These are phyloP conservation scores for Penicillium sp. DNA, from an alignment of 2,329 filamentous ascomycete species.

Conservation along the genomic window DNA sequence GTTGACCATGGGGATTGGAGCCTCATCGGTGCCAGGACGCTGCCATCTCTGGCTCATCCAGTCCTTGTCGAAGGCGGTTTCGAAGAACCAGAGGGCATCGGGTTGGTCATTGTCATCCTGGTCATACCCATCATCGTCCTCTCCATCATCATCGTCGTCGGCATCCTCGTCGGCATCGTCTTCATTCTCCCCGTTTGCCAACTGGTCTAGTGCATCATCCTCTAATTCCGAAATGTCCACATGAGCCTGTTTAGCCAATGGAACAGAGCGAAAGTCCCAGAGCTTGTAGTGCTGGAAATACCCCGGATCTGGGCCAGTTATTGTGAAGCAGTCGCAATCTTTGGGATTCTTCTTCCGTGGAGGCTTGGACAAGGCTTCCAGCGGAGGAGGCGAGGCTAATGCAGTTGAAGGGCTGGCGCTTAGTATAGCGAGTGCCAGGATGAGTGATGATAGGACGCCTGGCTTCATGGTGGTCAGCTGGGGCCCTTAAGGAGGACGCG, in stretches of 20 bases:
- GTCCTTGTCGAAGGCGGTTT: slow-evolving; percentile 42
- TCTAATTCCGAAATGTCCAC: slow-evolving; percentile 9
- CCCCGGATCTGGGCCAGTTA: slow-evolving; percentile 49
- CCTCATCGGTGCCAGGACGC: slow-evolving; percentile 45
- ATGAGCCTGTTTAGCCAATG: slow-evolving; percentile 38
- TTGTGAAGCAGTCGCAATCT: slow-evolving; percentile 56
- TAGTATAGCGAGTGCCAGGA: slow-evolving; percentile 16
- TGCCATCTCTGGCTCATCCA: slow-evolving; percentile 56
- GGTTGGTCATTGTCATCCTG: slow-evolving; percentile 9
- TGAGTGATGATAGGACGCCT: slow-evolving; percentile 1
- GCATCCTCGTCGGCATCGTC: slow-evolving; percentile 30
- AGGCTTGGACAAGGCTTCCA: slow-evolving; percentile 8
- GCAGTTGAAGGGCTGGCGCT: slow-evolving; percentile 8
- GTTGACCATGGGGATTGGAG: slow-evolving; percentile 54
- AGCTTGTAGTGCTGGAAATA: slow-evolving; percentile 60
- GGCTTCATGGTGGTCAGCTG: slow-evolving; percentile 21
- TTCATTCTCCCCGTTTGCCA: slow-evolving; percentile 17
- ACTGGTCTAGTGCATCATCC: background rate
- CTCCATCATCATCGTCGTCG: slow-evolving; percentile 18
- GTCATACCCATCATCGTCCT: slow-evolving; percentile 13
- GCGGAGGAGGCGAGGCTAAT: slow-evolving; percentile 5
- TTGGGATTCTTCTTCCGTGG: slow-evolving; percentile 14
- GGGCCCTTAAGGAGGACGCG: background rate
- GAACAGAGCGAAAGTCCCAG: slow-evolving; percentile 57
- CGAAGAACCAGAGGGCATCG: slow-evolving; percentile 40